A percentile compares a stretch with the other conserved stretches of the same genome.
phyloP scores from a whole-genome alignment of 1,139 yeast genomes.

The Geotrichum candidum region DNA sequence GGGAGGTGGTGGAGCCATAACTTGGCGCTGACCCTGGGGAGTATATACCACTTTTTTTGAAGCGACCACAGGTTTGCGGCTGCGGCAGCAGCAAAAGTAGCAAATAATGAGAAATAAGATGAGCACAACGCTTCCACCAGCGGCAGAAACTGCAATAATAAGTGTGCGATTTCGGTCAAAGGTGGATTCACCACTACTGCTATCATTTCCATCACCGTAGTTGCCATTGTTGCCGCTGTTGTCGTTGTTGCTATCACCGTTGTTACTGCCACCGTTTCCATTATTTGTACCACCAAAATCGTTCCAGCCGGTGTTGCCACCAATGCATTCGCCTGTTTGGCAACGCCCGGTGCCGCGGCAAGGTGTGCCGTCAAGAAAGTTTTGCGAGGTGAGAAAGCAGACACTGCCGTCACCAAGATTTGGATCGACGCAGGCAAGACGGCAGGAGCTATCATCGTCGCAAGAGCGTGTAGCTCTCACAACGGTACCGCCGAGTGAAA shows the following conservation, averaged over 20 bases:
- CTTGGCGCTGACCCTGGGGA: not conserved
- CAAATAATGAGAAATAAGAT: not conserved
- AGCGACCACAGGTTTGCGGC: not conserved
- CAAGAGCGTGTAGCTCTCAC: slow-evolving; percentile 31
- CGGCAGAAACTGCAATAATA: slow-evolving; percentile 19
- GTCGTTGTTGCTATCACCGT: not conserved
- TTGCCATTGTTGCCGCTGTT: not conserved
- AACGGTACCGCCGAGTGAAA: slow-evolving; percentile 5
- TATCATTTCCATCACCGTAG: not conserved
- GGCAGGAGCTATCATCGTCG: slow-evolving; percentile 29
- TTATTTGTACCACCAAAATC: not conserved
- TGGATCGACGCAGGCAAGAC: slow-evolving; percentile 30
- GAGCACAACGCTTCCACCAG: slow-evolving; percentile 8
- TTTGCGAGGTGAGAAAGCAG: slow-evolving; percentile 32
- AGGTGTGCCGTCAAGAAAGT: slow-evolving; percentile 37
- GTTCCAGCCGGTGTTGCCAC: slow-evolving; percentile 19
- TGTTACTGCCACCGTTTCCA: not conserved
- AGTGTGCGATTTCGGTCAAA: slow-evolving; percentile 10
- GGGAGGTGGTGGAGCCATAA: slow-evolving; percentile 15
- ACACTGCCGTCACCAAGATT: slow-evolving; percentile 20
- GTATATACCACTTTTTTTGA: not conserved
- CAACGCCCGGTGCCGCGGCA: slow-evolving; percentile 33
- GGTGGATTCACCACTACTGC: slow-evolving; percentile 10
- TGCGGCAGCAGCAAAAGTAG: not conserved
- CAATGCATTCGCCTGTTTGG: slow-evolving; percentile 32